Conservation (phyloP, 371 early-diverging fungal genomes). For the Quaeritorhiza haematococci region DNA sequence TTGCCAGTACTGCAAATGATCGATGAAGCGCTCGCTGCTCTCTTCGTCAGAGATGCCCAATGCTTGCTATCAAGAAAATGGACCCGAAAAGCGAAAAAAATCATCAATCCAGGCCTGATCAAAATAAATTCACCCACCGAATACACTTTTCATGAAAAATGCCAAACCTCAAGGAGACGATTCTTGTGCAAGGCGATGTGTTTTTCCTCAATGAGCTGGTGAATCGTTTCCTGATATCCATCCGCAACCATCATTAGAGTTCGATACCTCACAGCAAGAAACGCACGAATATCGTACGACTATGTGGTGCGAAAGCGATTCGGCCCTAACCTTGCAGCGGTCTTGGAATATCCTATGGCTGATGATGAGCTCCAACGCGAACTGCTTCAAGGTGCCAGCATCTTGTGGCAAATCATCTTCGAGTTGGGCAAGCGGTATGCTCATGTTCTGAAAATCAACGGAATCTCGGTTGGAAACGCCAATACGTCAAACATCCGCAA, state of each 20-base stretch:
- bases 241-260: not conserved
- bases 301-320: not conserved
- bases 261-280: not conserved
- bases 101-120: not conserved
- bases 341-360: constrained; percentile 32
- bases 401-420: constrained; percentile 27
- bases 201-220: constrained; percentile 45
- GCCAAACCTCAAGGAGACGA: constrained; percentile 32
- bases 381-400: constrained; percentile 13
- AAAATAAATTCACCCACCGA: not conserved
- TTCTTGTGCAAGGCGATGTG: constrained; percentile 39
- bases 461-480: not conserved
- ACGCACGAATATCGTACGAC: not conserved
- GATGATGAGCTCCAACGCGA: constrained; percentile 28
- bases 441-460: constrained; percentile 4
- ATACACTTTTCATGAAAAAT: not conserved
- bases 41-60: constrained; percentile 33
- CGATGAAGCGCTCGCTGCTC: constrained; percentile 30
- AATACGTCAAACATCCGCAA: too few relatives aligned
- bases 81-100: not conserved
- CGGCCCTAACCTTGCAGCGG: constrained; percentile 29
- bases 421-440: constrained; percentile 11
- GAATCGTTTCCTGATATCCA: constrained; percentile 30
- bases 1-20: constrained; percentile 42
- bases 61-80: constrained; percentile 19